Base-by-base conservation (phyloP, 164 flowering plant genomes). In the Hamamelis virginiana region DNA sequence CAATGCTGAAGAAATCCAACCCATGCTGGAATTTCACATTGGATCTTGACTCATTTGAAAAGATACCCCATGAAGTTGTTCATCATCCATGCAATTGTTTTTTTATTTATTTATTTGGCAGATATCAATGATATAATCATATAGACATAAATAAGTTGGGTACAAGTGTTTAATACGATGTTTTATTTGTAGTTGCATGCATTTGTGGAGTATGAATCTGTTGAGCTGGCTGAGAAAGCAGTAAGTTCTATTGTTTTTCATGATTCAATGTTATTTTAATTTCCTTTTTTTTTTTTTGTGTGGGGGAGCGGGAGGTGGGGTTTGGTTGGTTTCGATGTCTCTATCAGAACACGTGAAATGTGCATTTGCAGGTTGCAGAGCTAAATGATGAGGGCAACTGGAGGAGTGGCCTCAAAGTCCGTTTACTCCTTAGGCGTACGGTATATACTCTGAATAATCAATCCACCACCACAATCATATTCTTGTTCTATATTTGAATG, bases 181-280 rank as follows among this genome's bases (percentile, higher is more conserved):
- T 72, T 67, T 73, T 51, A 11, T 68, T 5, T 85, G 76, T 65
- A 95, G 99, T 77, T 91, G 86, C 97, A 95, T 77, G 97, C 97
- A 18, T 95, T 92, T 85, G 99, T 95, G 86, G 99, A 92, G 69
- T 95, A 91, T 79, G 96, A 89, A 66, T 77, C 90, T 3, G 80
- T 82, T 76, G 99, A 91, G 71, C 81, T 84, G 43, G 97, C 99
- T 45, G 97, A 95, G 85, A 92, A 92, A 81, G 99, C 99, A 41
- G 99, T 95, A 75, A 80, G 97, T 77, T 19, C 8, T 64, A 25
- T 27, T 62, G 10, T 43, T 56, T 11, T 13, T 8, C 22, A 5
- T 43, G 22, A n/a, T 44, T 19, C 4, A 9, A 38, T 14, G 5
- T 43, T 62, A 8, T 23, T 18, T 18, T 15, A 48, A 3, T 61